A percentile compares a stretch with the other conserved stretches of the same genome.
Conservation (phyloP, 2,329 filamentous ascomycete species). For the Diaporthe sp. region DNA sequence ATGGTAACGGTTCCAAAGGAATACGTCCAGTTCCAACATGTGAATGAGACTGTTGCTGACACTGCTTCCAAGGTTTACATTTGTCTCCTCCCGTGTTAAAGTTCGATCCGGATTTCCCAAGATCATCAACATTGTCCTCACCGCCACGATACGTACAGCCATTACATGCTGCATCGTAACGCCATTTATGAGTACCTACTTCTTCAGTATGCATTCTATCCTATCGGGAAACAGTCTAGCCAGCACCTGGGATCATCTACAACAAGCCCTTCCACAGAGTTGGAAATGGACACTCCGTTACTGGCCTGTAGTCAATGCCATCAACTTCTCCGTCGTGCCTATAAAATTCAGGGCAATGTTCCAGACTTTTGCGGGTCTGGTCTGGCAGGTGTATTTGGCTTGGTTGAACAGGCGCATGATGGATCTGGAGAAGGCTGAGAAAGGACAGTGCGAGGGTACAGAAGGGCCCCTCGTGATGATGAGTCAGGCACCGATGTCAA, state of each 20-base stretch:
- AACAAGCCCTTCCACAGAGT: not conserved
- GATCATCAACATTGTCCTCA: not conserved
- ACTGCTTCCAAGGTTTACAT: not conserved
- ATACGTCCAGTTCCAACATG: not conserved
- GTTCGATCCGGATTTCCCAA: not conserved
- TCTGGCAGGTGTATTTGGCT: not conserved
- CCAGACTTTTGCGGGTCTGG: not conserved
- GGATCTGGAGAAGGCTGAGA: not conserved
- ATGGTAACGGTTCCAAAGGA: not conserved
- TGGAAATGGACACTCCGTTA: not conserved
- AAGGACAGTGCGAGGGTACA: not conserved
- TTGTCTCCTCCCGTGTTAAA: not conserved
- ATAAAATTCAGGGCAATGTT: not conserved
- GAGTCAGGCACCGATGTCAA: not conserved
- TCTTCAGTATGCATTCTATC: conserved; percentile 9
- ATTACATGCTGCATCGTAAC: conserved; percentile 3
- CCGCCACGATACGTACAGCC: not conserved
- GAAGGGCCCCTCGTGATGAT: not conserved
- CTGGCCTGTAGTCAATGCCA: not conserved
- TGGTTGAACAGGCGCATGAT: not conserved
- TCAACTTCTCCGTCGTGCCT: not conserved
- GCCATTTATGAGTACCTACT: not conserved
- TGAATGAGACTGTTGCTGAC: not conserved
- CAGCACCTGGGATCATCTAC: conserved; percentile 1
- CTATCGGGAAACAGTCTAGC: not conserved